Evolutionary conservation across 192 early-diverging fungal species (phyloP).

Genomic region (Pilaira anomala): DNA sequence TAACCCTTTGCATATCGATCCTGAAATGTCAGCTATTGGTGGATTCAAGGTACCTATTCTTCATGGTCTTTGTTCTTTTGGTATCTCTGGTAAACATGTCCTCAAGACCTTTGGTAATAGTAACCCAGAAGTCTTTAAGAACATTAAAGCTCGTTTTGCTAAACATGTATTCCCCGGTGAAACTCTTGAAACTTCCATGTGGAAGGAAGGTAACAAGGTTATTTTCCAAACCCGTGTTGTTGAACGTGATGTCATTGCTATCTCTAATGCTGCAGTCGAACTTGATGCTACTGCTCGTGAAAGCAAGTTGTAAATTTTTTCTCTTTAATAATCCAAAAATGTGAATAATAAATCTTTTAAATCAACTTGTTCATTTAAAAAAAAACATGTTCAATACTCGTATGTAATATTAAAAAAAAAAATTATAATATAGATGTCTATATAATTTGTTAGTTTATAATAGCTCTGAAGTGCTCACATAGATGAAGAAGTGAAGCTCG

Average conservation of each 20-base stretch:
- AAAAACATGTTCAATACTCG: too few species aligned
- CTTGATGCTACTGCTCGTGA: conserved; percentile 40
- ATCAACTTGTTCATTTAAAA: too few species aligned
- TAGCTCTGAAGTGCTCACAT: too few species aligned
- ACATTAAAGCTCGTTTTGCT: conserved; percentile 89
- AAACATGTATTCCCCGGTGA: conserved; percentile 94
- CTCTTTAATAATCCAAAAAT: background rate
- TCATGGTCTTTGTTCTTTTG: conserved; percentile 94
- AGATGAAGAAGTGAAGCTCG: too few species aligned
- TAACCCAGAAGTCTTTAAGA: conserved; percentile 68
- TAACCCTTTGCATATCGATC: conserved; percentile 98
- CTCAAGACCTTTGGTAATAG: conserved; percentile 71
- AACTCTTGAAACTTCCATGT: conserved; percentile 96
- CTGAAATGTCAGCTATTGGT: conserved; percentile 87
- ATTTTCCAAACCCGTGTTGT: conserved; percentile 93
- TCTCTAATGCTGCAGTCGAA: conserved; percentile 91
- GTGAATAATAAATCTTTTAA: too few species aligned
- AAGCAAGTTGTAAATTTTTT: conserved; percentile 32
- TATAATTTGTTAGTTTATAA: too few species aligned
- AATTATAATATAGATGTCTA: too few species aligned
- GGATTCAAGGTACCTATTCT: conserved; percentile 97
- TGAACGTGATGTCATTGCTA: conserved; percentile 87
- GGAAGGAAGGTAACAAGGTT: conserved; percentile 86
- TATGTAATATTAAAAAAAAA: too few species aligned
- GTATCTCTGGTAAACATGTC: conserved; percentile 88